Evolutionary conservation across 352 stramenopile genomes (phyloP), one percentile per base, ranked within the genome.

Genomic region (Globisporangium orthogonon): DNA sequence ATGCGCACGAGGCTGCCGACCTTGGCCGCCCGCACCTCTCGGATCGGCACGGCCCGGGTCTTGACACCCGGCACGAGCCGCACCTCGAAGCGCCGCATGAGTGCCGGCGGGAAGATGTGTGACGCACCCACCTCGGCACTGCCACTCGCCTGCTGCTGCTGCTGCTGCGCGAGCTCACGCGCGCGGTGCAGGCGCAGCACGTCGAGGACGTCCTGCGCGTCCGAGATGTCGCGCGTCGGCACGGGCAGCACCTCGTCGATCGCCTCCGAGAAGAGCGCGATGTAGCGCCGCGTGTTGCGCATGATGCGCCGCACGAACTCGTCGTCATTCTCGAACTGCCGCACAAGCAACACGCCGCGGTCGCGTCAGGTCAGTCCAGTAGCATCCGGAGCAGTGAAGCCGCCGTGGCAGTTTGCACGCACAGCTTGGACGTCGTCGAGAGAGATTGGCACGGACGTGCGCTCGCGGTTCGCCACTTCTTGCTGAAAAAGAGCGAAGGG

Each of bases 1-100:
- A 99, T 93, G 0, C 89, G 94, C 11, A 99, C 97, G 4, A 99
- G 77, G 45, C 85, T 85, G 15, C 97, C 97, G 40, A 99, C 97
- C 45, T 98, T 89, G 18, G 69, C 69, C 0, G 97, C 96, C 23
- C 94, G 90, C 14, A 99, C 88, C n/a, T 98, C 78, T 53, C 97
- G 92, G 37, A 99, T 89, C 2, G 91, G 91, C 15, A 93, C 74
- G 6, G 90, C 85, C 60, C 87, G 94, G n/a, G 73, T 69, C 74
- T 96, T 96, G 37, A 94, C 81, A 3, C 80, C 82, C 13, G 85
- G 85, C 23, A 94, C 70, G 47, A 94, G 64, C 37, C 79, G 78
- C 47, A 95, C 81, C 56, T 95, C 86, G 54, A 94, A 95, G 31
- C 86, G 83, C 35, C 95, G 81, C 86, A 98, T 97, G 15, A 99